Base-by-base conservation (phyloP, 2,329 filamentous ascomycete species). In the Nemania bipapillata region DNA sequence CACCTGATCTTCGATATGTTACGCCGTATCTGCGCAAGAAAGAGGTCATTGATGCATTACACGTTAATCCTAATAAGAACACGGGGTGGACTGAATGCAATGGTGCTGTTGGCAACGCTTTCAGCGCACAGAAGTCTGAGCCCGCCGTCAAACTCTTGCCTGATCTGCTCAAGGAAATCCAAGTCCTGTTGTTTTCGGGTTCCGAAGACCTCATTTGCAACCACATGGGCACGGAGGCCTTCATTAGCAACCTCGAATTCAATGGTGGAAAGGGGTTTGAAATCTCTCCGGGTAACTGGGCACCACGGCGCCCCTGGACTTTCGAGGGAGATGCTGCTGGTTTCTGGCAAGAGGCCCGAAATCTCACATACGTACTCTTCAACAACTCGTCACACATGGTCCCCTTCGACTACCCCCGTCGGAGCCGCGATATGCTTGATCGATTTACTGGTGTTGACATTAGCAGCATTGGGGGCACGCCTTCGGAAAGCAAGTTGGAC, bases 331-430 rank as follows among this genome's bases (percentile, higher is more conserved):
- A 97, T 74, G 83, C 89, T 1, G 94, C 94, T 3, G 96, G 96
- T 26, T 93, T 96, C 77, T 99, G 95, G 85, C 96, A 99, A 80
- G 89, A 94, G 79, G 95, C 96, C 1, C 90, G 96, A 72, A 99
- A 99, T 81, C 83, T 99, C 69, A 97, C 96, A 0, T 99, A 99
- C 78, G 90, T 99, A 35, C 86, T 96, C 47, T 97, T 98, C 82
- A 93, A 97, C 84, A 97, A 99, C 80, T 90, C 93, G 17, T 97
- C 92, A 57, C 96, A 99, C 81, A 99, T 99, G 96, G 96, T 99
- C 0, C 96, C 96, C 0, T 98, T 96, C 77, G 95, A 99, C 80
- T 92, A 92, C 75, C 91, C 95, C 0, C 90, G 93, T 55, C 91
- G 94, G 69, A 92, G 90, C 22, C 89, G 95, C 70, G 96, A 98